Base-by-base conservation (phyloP, 2,329 filamentous ascomycete species). In the Dothistroma septosporum region DNA sequence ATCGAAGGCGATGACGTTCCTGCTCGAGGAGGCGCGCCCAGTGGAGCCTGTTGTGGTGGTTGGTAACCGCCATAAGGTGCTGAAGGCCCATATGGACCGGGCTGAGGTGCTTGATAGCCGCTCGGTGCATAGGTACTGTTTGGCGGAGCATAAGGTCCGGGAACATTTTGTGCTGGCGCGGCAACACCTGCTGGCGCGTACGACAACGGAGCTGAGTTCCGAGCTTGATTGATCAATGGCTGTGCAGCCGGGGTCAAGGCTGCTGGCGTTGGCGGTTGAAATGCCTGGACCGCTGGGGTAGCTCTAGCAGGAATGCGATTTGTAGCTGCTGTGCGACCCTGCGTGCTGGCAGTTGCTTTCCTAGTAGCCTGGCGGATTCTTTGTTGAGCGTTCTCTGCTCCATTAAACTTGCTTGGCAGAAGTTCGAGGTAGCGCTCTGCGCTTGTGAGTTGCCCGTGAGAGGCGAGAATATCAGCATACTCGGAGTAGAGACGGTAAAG, bases 401-500 rank as follows among this genome's bases (percentile, higher is more conserved):
- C 90, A 44, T 91, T 88, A 74, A 96, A 97, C 65, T 87, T 86
- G 46, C 83, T 79, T 16, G 94, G 94, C 50, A 99, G 82, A 57
- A 99, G 85, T 71, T 92, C 86, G 46, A 99, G 85, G 72, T 99
- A 99, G 75, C 90, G 92, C 76, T 96, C 89, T 5, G 94, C 95
- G 68, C 92, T 85, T 33, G 86, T 82, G 57, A 99, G 80, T 69
- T 95, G 90, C 12, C 95, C 94, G 72, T 97, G 91, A 7, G 91
- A 87, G 52, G 94, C 92, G 60, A 95, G 86, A 66, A 99, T 92
- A 73, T 99, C 93, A 14, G 94, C 93, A 74, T 97, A 99, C 77
- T 99, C 94, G 31, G 90, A 88, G 73, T 99, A 99, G 77, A 96
- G 96, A 74, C 92, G 88, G 76, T 99, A 99, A 57, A 99, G 80